Percentiles rank a stretch among this genome's conserved stretches.
Evolutionary conservation across 2,329 filamentous ascomycete species (phyloP).

Genomic region (Penicillium sp.): DNA sequence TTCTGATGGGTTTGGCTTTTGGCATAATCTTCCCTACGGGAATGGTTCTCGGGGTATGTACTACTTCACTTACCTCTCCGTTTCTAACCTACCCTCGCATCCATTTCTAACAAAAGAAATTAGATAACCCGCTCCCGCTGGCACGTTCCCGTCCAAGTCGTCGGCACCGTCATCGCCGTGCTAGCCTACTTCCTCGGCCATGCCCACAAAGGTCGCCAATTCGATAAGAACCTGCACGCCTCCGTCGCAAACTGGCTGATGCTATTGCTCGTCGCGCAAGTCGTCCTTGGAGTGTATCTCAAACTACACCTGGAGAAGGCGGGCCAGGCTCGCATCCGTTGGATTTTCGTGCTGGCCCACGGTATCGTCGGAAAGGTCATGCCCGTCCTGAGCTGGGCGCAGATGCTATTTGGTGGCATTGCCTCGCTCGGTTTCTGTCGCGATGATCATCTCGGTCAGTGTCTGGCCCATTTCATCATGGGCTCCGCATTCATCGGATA

Average conservation of each 20-base stretch:
- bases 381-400: constrained; percentile 82
- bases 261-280: constrained; percentile 73
- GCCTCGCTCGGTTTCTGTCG: constrained; percentile 90
- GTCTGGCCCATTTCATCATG: constrained; percentile 97
- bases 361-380: constrained; percentile 82
- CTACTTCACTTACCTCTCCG: not conserved
- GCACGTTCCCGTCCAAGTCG: constrained; percentile 85
- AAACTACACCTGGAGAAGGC: constrained; percentile 86
- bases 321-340: constrained; percentile 74
- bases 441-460: constrained; percentile 87
- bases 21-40: constrained; percentile 89
- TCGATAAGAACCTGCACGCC: constrained; percentile 76
- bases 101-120: constrained; percentile 3
- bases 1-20: constrained; percentile 82
- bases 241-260: constrained; percentile 79
- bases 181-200: constrained; percentile 91
- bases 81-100: not conserved
- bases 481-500: constrained; percentile 94
- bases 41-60: constrained; percentile 85
- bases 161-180: constrained; percentile 72
- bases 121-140: constrained; percentile 86
- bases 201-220: constrained; percentile 83
- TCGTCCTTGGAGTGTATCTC: constrained; percentile 80
- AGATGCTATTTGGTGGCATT: constrained; percentile 96
- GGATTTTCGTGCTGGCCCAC: constrained; percentile 69